Base-by-base conservation (phyloP, 1,284 basidiomycete genomes). In the Marasmius sp. region DNA sequence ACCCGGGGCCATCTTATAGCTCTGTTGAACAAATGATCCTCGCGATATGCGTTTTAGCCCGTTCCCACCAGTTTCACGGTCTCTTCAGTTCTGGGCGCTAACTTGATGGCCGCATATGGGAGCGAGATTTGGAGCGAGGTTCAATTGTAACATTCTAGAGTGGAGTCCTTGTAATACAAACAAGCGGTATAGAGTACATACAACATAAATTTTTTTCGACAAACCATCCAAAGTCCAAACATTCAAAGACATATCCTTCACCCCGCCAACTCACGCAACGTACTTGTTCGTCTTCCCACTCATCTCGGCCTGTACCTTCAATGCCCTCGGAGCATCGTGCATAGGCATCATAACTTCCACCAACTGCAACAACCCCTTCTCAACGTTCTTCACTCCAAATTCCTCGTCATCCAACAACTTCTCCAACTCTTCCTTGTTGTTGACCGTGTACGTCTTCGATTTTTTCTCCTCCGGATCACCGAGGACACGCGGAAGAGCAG, bases 281-380 rank as follows among this genome's bases (percentile, higher is more conserved):
- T 79, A 79, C 18, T 72, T 65, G 68, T 85, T 85, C 57, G 79
- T 77, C 72, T 83, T 79, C 33, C 79, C 79, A 61, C 81, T 82
- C 57, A 79, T 65, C 65, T 77, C 78, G 1, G 79, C 74, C 65
- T 81, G 79, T 22, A 73, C 73, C 70, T 82, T 77, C 62, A 94
- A 75, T 36, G 86, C 84, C 48, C 79, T 74, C 2, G 93, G 93
- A 0, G 91, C 91, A 73, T 95, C 93, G 36, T 83, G 77, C 65
- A 82, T 81, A 45, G 81, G 81, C 90, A 95, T 92, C 62, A 89
- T 77, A 9, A 95, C 81, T 75, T 95, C 93, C 8, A 95, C 87
- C 38, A 95, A 77, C 72, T 93, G 90, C 59, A 93, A 87, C 71
- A 83, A 82, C 53, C 85, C 78, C 4, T 87, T 85, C 39, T 69